Conservation (phyloP, 2,329 filamentous ascomycete genomes). For the Trichoderma sp. region DNA sequence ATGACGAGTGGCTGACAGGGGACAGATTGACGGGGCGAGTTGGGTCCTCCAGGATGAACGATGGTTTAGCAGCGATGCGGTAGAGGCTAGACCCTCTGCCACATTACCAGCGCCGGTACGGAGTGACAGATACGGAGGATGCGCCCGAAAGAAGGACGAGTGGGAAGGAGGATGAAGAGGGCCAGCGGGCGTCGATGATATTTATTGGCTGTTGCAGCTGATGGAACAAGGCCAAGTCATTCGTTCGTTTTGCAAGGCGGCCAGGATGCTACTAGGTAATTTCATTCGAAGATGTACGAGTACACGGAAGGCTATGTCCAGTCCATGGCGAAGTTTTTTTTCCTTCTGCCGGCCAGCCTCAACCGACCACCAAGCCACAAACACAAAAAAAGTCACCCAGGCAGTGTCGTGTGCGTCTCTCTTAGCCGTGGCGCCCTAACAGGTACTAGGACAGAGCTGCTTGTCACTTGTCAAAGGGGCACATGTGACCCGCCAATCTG, state of each 20-base stretch:
- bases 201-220: background rate
- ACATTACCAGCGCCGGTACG: slow-evolving; percentile 41
- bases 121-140: slow-evolving; percentile 26
- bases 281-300: background rate
- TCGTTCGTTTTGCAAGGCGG: background rate
- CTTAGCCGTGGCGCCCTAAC: slow-evolving; percentile 17
- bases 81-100: slow-evolving; percentile 54
- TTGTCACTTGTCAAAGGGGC: slow-evolving; percentile 9
- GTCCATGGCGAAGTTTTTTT: slow-evolving; percentile 10
- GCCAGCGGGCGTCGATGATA: background rate
- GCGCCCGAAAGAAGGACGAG: slow-evolving; percentile 25
- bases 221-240: background rate
- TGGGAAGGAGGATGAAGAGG: background rate
- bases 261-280: background rate
- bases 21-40: slow-evolving; percentile 33
- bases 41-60: slow-evolving; percentile 59
- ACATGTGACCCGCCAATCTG: slow-evolving; percentile 21
- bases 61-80: slow-evolving; percentile 44
- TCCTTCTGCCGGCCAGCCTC: background rate
- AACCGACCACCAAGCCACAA: background rate
- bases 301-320: background rate
- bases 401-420: slow-evolving; percentile 17
- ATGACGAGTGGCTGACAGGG: slow-evolving; percentile 18
- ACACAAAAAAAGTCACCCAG: background rate
- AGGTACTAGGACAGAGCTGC: background rate